These are phyloP conservation scores for Sclerotinia spermophila DNA, from an alignment of 2,329 filamentous ascomycete genomes.

Conservation along the genomic window DNA sequence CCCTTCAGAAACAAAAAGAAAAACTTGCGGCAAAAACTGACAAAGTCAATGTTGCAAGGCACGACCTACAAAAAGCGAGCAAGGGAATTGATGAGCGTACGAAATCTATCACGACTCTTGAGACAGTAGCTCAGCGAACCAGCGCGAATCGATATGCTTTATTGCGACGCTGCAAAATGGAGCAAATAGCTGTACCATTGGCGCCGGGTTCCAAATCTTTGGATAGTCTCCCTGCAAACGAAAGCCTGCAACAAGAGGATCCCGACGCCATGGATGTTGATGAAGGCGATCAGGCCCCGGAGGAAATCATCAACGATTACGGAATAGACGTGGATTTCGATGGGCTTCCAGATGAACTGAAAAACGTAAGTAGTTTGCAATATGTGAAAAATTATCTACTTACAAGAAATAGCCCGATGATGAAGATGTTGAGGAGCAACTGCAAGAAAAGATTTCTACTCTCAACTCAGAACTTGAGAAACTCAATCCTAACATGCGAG, in stretches of 20 bases:
- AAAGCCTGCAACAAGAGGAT: constrained; percentile 71
- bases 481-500: constrained; percentile 94
- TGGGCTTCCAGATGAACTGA: constrained; percentile 75
- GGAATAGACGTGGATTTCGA: constrained; percentile 89
- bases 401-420: constrained; percentile 56
- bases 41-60: constrained; percentile 72
- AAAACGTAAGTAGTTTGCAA: constrained; percentile 57
- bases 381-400: constrained; percentile 34
- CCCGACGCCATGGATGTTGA: constrained; percentile 93
- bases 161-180: constrained; percentile 84
- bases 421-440: constrained; percentile 65
- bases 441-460: constrained; percentile 72
- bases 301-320: constrained; percentile 75
- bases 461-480: constrained; percentile 82
- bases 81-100: constrained; percentile 75
- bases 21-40: constrained; percentile 67
- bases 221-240: constrained; percentile 83
- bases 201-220: constrained; percentile 65
- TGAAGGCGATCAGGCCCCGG: constrained; percentile 61
- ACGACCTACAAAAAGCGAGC: constrained; percentile 77
- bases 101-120: constrained; percentile 73
- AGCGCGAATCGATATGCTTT: constrained; percentile 79
- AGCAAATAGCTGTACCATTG: constrained; percentile 85
- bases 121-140: constrained; percentile 81
- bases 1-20: constrained; percentile 64